A percentile compares a stretch with the other conserved stretches of the same genome.
phyloP scores from a whole-genome alignment of 805 yeast species.

The Torulaspora indica region DNA sequence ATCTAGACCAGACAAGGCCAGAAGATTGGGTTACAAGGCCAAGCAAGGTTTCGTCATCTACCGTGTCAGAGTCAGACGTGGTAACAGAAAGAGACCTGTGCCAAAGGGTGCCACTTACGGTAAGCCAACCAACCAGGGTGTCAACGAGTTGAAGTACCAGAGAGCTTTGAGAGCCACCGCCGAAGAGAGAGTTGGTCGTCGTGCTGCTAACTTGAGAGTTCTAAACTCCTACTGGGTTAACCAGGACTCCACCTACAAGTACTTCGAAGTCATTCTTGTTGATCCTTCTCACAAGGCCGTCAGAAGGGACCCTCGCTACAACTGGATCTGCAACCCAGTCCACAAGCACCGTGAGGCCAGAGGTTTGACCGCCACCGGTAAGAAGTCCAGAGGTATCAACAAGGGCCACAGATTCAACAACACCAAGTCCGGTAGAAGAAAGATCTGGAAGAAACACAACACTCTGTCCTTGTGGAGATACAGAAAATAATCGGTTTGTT shows the following conservation, averaged over 20 bases:
- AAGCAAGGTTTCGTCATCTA: slow-evolving; percentile 98
- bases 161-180: slow-evolving; percentile 97
- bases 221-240: slow-evolving; percentile 99
- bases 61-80: slow-evolving; percentile 99
- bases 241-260: slow-evolving; percentile 99
- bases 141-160: slow-evolving; percentile 98
- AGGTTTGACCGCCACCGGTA: slow-evolving; percentile 97
- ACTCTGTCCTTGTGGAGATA: slow-evolving; percentile 98
- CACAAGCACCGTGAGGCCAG: slow-evolving; percentile 99
- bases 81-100: slow-evolving; percentile 99
- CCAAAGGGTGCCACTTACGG: slow-evolving; percentile 99
- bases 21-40: slow-evolving; percentile 99
- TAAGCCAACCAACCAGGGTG: slow-evolving; percentile 99
- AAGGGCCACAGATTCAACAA: slow-evolving; percentile 99
- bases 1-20: slow-evolving; percentile 99
- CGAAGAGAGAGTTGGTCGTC: slow-evolving; percentile 99
- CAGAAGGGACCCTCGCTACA: slow-evolving; percentile 97
- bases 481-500: slow-evolving; percentile 61
- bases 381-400: slow-evolving; percentile 99
- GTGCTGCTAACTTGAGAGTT: slow-evolving; percentile 98
- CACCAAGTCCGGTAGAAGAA: slow-evolving; percentile 97
- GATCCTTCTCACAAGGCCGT: slow-evolving; percentile 98
- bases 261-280: slow-evolving; percentile 94
- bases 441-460: slow-evolving; percentile 99
- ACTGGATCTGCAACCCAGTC: slow-evolving; percentile 99